Evolutionary conservation across 2,329 filamentous ascomycete genomes (phyloP).

Genomic region (Monosporascus cannonballus): DNA sequence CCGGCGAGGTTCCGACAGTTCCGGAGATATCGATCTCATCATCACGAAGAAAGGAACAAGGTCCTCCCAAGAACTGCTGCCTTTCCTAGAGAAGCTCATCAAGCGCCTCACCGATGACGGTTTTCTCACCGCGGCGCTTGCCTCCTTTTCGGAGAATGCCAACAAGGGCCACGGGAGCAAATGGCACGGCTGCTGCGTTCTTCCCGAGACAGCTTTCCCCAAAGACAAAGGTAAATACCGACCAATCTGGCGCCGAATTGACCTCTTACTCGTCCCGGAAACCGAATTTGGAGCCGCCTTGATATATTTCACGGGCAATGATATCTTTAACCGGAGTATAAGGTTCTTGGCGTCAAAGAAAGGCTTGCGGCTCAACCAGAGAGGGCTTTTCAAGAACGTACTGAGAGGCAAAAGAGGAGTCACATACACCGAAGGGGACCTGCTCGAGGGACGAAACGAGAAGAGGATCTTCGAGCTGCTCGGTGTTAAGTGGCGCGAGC

Average conservation of each 20-base stretch:
- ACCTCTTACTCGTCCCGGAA: slow-evolving; percentile 77
- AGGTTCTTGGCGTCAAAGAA: slow-evolving; percentile 73
- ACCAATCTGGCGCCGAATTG: slow-evolving; percentile 70
- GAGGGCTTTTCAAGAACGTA: slow-evolving; percentile 68
- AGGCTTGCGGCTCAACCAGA: slow-evolving; percentile 79
- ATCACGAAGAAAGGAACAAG: slow-evolving; percentile 62
- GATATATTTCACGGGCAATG: slow-evolving; percentile 94
- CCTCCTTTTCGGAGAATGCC: slow-evolving; percentile 39
- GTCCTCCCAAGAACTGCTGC: slow-evolving; percentile 49
- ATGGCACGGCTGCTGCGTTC: slow-evolving; percentile 80
- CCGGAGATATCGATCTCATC: slow-evolving; percentile 80
- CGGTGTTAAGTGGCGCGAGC: slow-evolving; percentile 78
- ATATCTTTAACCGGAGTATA: slow-evolving; percentile 88
- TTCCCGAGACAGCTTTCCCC: slow-evolving; percentile 42
- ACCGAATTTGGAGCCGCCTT: slow-evolving; percentile 76
- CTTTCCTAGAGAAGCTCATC: slow-evolving; percentile 59
- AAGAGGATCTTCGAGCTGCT: slow-evolving; percentile 74
- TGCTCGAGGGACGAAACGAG: slow-evolving; percentile 73
- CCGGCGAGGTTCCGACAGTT: slow-evolving; percentile 67
- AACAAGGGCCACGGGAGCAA: slow-evolving; percentile 53
- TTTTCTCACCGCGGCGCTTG: slow-evolving; percentile 67
- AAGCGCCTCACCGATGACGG: slow-evolving; percentile 48
- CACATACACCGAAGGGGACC: slow-evolving; percentile 59
- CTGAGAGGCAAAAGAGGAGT: slow-evolving; percentile 50
- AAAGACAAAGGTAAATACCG: slow-evolving; percentile 20